A percentile compares a stretch with the other conserved stretches of the same genome.
These are phyloP conservation scores for Adansonia grandidieri DNA, from an alignment of 441 rosid genomes.

Conservation along the genomic window DNA sequence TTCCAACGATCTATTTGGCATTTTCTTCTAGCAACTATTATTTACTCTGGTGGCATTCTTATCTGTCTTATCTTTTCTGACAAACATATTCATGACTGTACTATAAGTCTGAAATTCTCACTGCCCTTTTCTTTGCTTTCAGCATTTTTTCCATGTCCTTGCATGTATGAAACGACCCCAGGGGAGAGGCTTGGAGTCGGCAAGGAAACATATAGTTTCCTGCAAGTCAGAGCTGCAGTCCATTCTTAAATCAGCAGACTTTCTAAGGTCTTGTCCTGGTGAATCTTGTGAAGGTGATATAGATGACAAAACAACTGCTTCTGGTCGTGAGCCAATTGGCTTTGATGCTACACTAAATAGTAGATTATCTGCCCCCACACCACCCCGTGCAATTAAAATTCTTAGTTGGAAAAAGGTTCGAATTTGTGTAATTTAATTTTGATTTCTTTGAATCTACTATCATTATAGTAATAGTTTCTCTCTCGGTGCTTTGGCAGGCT, in stretches of 20 bases:
- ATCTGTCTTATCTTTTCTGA: background rate
- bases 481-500: constrained; percentile 60
- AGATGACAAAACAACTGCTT: constrained; percentile 84
- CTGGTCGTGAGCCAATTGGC: constrained; percentile 79
- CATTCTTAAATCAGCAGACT: constrained; percentile 58
- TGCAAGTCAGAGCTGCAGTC: constrained; percentile 76
- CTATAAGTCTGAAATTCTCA: constrained; percentile 26
- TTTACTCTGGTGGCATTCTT: constrained; percentile 16
- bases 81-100: constrained; percentile 1
- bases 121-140: constrained; percentile 43
- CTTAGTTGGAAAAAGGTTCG: constrained; percentile 85
- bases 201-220: constrained; percentile 82
- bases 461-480: constrained; percentile 32
- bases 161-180: constrained; percentile 85
- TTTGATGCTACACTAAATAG: constrained; percentile 88
- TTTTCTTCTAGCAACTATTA: constrained; percentile 20
- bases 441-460: constrained; percentile 23
- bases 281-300: constrained; percentile 45
- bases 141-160: constrained; percentile 92
- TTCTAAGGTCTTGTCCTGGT: constrained; percentile 44
- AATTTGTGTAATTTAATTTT: constrained; percentile 28
- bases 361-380: constrained; percentile 91
- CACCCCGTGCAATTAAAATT: constrained; percentile 89
- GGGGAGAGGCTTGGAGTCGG: constrained; percentile 94
- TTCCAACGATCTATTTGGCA: background rate